phyloP scores from a whole-genome alignment of 257 asterid species.

The Solanum paucissectum region DNA sequence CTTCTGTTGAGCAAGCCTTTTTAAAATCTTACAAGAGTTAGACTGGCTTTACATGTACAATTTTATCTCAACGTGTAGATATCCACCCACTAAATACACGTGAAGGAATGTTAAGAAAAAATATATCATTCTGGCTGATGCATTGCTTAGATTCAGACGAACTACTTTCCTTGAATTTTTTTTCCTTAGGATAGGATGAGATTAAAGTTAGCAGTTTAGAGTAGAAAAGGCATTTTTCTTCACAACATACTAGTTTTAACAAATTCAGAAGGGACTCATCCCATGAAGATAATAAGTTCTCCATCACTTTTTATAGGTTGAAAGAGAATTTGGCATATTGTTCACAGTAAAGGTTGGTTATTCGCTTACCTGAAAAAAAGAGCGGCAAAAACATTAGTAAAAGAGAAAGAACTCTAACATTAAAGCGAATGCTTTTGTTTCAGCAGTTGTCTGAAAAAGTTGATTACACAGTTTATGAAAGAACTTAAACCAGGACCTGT shows the following conservation, averaged over 20 bases:
- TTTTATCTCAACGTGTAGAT: background rate
- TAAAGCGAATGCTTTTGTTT: background rate
- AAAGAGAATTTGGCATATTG: background rate
- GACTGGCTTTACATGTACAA: background rate
- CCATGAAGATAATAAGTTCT: background rate
- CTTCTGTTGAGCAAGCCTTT: background rate
- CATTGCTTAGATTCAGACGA: background rate
- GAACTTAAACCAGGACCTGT: background rate
- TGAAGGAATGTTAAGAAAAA: background rate
- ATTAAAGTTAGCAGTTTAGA: background rate
- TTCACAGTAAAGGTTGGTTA: background rate
- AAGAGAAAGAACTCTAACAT: background rate
- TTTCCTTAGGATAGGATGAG: background rate
- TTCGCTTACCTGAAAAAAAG: background rate
- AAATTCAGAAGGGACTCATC: background rate
- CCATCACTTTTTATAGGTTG: background rate
- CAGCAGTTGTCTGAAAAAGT: background rate
- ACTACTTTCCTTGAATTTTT: background rate
- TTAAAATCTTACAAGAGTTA: background rate
- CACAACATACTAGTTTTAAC: background rate
- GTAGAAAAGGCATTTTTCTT: background rate
- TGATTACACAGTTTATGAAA: background rate
- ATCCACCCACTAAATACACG: background rate
- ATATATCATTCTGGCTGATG: background rate
- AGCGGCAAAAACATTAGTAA: background rate